These are phyloP conservation scores for Monosporozyma servazzii DNA, from an alignment of 805 yeast species.

Conservation along the genomic window DNA sequence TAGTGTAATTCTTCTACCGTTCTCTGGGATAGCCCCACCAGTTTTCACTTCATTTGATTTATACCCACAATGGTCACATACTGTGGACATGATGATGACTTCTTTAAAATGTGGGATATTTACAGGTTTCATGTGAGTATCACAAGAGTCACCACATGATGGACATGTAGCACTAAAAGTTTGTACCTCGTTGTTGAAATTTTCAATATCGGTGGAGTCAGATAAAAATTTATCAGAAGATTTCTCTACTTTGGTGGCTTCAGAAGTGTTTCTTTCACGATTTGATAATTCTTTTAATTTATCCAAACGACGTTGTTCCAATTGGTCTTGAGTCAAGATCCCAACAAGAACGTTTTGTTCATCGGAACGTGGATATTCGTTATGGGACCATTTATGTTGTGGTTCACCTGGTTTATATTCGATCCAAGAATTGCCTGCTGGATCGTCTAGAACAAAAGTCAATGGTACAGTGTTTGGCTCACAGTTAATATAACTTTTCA, in stretches of 20 bases:
- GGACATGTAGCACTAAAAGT: conserved; percentile 90
- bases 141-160: conserved; percentile 65
- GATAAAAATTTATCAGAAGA: conserved; percentile 43
- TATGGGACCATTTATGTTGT: conserved; percentile 80
- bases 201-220: conserved; percentile 74
- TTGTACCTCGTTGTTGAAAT: conserved; percentile 83
- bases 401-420: conserved; percentile 83
- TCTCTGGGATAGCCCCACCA: conserved; percentile 89
- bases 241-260: conserved; percentile 13
- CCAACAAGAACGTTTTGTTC: conserved; percentile 85
- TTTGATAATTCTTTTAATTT: conserved; percentile 19
- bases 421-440: conserved; percentile 96
- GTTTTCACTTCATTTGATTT: conserved; percentile 97
- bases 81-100: conserved; percentile 91
- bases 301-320: conserved; percentile 32
- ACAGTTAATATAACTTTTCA: conserved; percentile 53
- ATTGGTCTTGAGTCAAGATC: conserved; percentile 53
- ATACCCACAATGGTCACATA: conserved; percentile 87
- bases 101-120: conserved; percentile 97
- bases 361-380: conserved; percentile 73
- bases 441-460: conserved; percentile 77
- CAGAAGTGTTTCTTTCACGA: conserved; percentile 30
- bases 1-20: conserved; percentile 68
- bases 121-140: conserved; percentile 93
- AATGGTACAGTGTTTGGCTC: conserved; percentile 63